These are phyloP conservation scores for Lactifluus volemus DNA, from an alignment of 768 basidiomycete species.

Conservation along the genomic window DNA sequence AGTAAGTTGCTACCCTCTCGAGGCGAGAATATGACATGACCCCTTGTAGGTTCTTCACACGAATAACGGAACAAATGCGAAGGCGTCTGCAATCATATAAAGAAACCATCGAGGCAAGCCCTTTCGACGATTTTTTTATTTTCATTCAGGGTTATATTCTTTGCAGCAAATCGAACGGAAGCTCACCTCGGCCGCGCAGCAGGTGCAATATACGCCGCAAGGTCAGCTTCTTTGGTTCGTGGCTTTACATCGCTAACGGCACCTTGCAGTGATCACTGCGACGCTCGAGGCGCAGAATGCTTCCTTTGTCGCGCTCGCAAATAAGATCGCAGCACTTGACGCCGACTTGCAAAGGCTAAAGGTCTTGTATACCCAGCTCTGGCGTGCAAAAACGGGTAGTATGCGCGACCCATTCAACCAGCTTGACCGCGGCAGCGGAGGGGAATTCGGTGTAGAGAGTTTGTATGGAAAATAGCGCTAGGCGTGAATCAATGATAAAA, in stretches of 20 bases:
- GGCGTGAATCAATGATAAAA: no score
- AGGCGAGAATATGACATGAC: neutral
- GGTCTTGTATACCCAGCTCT: constrained; percentile 63
- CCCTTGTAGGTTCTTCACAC: constrained; percentile 53
- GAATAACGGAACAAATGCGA: constrained; percentile 63
- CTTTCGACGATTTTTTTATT: neutral
- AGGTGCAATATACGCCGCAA: constrained; percentile 66
- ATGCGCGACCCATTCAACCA: constrained; percentile 75
- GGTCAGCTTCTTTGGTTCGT: constrained; percentile 32
- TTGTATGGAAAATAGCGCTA: constrained; percentile 31
- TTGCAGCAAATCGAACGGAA: constrained; percentile 76
- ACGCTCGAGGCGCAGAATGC: constrained; percentile 75
- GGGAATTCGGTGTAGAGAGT: constrained; percentile 43
- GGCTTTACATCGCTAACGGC: neutral
- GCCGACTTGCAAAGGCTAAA: constrained; percentile 73
- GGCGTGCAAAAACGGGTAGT: constrained; percentile 74
- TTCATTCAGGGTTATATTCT: neutral
- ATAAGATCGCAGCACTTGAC: constrained; percentile 65
- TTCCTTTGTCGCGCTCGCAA: constrained; percentile 68
- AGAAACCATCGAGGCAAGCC: constrained; percentile 56
- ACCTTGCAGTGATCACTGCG: constrained; percentile 50
- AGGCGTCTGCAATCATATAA: constrained; percentile 73
- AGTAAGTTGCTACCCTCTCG: constrained; percentile 38
- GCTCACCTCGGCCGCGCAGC: constrained; percentile 54
- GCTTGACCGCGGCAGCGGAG: constrained; percentile 30